Base-by-base conservation (phyloP, 1,284 basidiomycete species). In the Boletellus dicymbophilus region DNA sequence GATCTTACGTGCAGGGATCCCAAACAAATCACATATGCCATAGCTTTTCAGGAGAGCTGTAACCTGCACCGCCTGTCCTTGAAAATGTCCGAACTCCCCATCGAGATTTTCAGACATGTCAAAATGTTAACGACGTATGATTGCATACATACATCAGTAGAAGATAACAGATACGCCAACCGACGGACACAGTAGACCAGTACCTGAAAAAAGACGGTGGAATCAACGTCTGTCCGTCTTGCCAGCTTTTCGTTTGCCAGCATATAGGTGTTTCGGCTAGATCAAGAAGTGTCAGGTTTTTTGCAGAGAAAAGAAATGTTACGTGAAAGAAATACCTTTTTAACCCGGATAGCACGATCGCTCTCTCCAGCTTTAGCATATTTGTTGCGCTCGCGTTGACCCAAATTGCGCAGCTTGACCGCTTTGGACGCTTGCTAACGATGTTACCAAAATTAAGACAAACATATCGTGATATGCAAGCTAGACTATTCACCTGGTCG, bases 301-400 rank as follows among this genome's bases (percentile, higher is more conserved):
- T n/a, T n/a, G n/a, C n/a, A n/a, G n/a, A n/a, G 28, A 42, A 30
- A 55, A 23, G 11, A 34, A 25, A 8, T 23, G 11, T n/a, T 13
- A 49, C 1, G 46, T 66, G 65, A 11, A 66, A 60, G 13, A 70
- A 77, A 11, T 43, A 90, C 90, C 88, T 88, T 90, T 79, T 90
- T 91, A 57, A 76, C 77, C 65, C 76, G 80, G 73, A 92, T 92
- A 15, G 78, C 77, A 55, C 93, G 85, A 75, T 98, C 95, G 49
- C 82, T 78, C 76, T 98, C 95, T 56, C 90, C 91, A 37, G 93
- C 94, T 67, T 88, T 92, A 23, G 93, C 95, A 37, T 87, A 78
- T 76, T 85, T 84, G 68, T 95, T 95, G 54, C 92, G 88, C 54
- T 81, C 81, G 58, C 95, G 79, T 69, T 95, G 92, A 15, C 87